A percentile compares a stretch with the other conserved stretches of the same genome.
Evolutionary conservation across 768 basidiomycete species (phyloP).

Genomic region (Phanerodontia chrysosporium): DNA sequence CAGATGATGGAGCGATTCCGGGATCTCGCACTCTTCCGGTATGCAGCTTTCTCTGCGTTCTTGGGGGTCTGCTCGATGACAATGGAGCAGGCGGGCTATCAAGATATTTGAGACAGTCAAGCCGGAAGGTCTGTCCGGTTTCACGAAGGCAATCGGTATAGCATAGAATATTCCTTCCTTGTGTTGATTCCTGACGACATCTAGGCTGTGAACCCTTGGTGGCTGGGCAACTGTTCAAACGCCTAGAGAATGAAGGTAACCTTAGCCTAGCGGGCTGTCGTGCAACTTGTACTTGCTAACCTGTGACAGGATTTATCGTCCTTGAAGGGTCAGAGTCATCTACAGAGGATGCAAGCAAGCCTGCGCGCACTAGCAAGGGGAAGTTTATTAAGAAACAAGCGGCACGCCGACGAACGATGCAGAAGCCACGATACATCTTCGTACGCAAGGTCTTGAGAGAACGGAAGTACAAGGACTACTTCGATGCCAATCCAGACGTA

Average conservation of each 20-base stretch:
- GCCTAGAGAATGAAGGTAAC: conserved; percentile 68
- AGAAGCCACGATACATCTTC: conserved; percentile 57
- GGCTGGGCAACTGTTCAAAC: conserved; percentile 59
- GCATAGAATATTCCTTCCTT: conserved; percentile 14
- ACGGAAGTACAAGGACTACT: conserved; percentile 60
- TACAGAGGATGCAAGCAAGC: conserved; percentile 45
- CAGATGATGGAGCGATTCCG: conserved; percentile 60
- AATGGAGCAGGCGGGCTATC: conserved; percentile 52
- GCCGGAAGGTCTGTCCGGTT: conserved; percentile 40
- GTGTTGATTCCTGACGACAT: not conserved
- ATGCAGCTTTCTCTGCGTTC: not conserved
- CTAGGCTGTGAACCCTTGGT: conserved; percentile 51
- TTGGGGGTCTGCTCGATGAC: not conserved
- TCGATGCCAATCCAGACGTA: conserved; percentile 53
- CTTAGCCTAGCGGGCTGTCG: not conserved
- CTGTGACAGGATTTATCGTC: conserved; percentile 53
- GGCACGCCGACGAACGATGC: conserved; percentile 43
- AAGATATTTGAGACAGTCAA: conserved; percentile 57
- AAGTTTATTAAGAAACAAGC: conserved; percentile 37
- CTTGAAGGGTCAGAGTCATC: conserved; percentile 40
- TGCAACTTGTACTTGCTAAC: not conserved
- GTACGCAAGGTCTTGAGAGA: conserved; percentile 41
- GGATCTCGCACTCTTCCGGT: conserved; percentile 73
- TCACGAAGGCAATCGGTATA: conserved; percentile 60
- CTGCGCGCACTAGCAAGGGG: conserved; percentile 33